Evolutionary conservation across 257 asterid species (phyloP).

Genomic region (Osmanthus fragrans): DNA sequence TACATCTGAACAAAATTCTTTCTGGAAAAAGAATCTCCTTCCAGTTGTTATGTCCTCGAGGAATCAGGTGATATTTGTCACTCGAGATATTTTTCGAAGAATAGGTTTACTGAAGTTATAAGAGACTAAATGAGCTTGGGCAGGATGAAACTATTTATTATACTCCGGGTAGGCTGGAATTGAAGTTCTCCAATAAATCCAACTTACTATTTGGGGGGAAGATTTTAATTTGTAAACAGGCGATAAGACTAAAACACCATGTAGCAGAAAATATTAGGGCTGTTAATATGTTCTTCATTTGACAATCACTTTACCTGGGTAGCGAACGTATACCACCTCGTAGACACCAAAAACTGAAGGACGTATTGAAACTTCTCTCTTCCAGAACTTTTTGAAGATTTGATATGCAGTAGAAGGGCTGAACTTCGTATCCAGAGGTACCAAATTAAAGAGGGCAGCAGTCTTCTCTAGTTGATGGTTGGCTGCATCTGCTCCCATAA

Average conservation of each 20-base stretch:
- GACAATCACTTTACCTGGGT: slow-evolving; percentile 61
- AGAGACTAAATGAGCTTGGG: background rate
- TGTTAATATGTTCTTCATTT: background rate
- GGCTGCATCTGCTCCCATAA: slow-evolving; percentile 87
- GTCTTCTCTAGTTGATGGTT: slow-evolving; percentile 69
- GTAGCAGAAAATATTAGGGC: background rate
- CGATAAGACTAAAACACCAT: background rate
- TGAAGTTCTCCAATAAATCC: background rate
- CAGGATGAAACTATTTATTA: background rate
- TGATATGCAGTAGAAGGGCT: slow-evolving; percentile 47
- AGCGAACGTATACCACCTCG: slow-evolving; percentile 67
- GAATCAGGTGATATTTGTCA: background rate
- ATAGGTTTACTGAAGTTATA: background rate
- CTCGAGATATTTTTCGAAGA: background rate
- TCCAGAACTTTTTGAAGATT: slow-evolving; percentile 75
- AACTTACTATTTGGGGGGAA: background rate
- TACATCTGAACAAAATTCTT: no score
- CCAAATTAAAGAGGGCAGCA: slow-evolving; percentile 63
- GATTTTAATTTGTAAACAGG: background rate
- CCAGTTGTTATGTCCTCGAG: no score
- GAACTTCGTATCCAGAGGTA: slow-evolving; percentile 59
- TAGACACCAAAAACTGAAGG: slow-evolving; percentile 64
- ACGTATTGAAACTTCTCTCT: slow-evolving; percentile 49
- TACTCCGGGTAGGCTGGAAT: background rate
- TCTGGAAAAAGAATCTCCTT: background rate